Base-by-base conservation (phyloP, 805 yeast species). In the Cyberlindnera petersonii region DNA sequence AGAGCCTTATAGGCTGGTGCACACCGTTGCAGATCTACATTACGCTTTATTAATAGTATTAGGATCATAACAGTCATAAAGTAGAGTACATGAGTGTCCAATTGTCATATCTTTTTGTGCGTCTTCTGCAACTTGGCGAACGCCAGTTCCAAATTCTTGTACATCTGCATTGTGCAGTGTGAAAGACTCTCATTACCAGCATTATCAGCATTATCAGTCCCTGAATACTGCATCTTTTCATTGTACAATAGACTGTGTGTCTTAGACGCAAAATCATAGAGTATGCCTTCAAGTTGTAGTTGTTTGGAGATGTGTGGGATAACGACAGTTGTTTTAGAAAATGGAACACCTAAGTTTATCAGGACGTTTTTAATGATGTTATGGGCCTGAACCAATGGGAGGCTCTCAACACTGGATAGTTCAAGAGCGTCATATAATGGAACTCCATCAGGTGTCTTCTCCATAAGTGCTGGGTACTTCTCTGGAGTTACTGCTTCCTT, bases 301-400 rank as follows among this genome's bases (percentile, higher is more conserved):
- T 50, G 43, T 3, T 50, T 47, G 2, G 48, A 58, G 9, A 64
- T 50, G 11, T 50, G 35, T 4, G 63, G 56, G 9, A 65, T 44
- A 24, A 43, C 45, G 24, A 49, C 40, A 24, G 52, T 47, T 8
- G 61, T 42, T 29, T 60, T 49, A 11, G 57, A 40, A 29, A 49
- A 56, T 13, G 69, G 67, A 14, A 63, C 55, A 11, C 54, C 54
- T 31, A 65, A 52, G 21, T 58, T 42, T 3, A 61, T 42, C 31
- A 62, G 43, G 8, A 65, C 40, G 43, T 63, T 58, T 42, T 65
- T 65, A 21, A 65, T 47, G 4, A 59, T 45, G 43, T 64, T 65
- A 24, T 63, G 67, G 14, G 64, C 54, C 17, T 59, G 55, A 3
- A 57, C 47, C 37, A 55, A 39, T 10, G 56, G 49, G 16, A 64